Evolutionary conservation across 257 asterid species (phyloP), one percentile per base, ranked within the genome.

Genomic region (Solanum chiquidenum): DNA sequence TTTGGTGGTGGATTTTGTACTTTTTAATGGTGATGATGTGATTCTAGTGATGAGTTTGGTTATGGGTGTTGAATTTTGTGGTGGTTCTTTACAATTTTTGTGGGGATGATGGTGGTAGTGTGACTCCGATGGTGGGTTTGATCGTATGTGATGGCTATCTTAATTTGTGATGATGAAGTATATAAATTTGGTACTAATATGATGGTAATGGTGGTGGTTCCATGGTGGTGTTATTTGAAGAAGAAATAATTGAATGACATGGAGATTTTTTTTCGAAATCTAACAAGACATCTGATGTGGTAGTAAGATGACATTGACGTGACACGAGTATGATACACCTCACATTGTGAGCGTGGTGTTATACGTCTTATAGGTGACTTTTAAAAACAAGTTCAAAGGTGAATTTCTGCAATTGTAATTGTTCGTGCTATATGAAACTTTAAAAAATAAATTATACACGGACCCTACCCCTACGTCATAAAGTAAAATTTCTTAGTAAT

Each of bases 331-430:
- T 62, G 16, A n/a, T 10, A 10, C 31, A 62, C 7, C 71, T 62
- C 31, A 5, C 31, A 62, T 10, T 23, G 13, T n/a, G 16, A 62
- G 0, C 0, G 0, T 9, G 0, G 6, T 62, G 1, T 62, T 62
- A 62, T 62, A 4, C 5, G 16, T 62, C 3, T 62, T 25, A 4
- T 0, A 2, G 6, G 2, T 9, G 3, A 62, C 7, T 62, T 62
- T 62, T 4, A 4, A 2, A 10, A 62, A n/a, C 1, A 52, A 16
- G 0, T 52, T 52, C 1, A 6, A 16, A 0, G 0, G 0, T 18
- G 0, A 55, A 1, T 55, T 55, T 55, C 3, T 55, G 4, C 9
- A 0, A 55, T 6, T 55, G 0, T 55, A 55, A 55, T 55, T 18
- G 0, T 18, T 55, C 0, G 18, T 20, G n/a, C n/a, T 55, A 55